Conservation (phyloP, 805 yeast genomes). For the Yamadazyma scolyti region DNA sequence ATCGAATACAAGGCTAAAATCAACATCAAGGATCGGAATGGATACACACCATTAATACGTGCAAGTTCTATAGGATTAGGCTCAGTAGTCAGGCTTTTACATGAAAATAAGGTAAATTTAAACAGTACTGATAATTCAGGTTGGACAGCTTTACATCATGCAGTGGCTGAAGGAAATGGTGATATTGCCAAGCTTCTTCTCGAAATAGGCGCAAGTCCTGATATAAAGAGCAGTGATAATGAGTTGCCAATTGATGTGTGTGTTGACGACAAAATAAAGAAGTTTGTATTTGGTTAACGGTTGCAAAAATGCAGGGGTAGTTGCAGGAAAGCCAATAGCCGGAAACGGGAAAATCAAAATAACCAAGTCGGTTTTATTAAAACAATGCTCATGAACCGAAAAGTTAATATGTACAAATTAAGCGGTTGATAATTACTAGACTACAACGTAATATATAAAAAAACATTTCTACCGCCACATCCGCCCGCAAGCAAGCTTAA, state of each 20-base stretch:
- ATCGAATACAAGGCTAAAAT: conserved; percentile 54
- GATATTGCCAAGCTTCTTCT: conserved; percentile 66
- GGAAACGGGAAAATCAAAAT: too few relatives aligned
- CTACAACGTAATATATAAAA: too few relatives aligned
- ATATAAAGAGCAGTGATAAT: conserved; percentile 47
- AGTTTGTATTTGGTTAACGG: conserved; percentile 12
- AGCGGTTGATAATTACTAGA: too few relatives aligned
- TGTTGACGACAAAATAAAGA: conserved; percentile 30
- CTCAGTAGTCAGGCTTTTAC: conserved; percentile 52
- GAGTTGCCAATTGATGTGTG: conserved; percentile 36
- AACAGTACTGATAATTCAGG: conserved; percentile 69
- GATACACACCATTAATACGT: conserved; percentile 69
- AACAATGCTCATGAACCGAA: too few relatives aligned
- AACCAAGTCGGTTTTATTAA: too few relatives aligned
- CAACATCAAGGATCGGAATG: conserved; percentile 61
- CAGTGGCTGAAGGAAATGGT: conserved; percentile 84
- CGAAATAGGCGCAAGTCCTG: conserved; percentile 64
- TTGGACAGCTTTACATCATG: conserved; percentile 88
- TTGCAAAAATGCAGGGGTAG: too few relatives aligned
- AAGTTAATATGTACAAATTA: too few relatives aligned
- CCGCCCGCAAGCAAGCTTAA: too few relatives aligned
- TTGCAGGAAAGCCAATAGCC: too few relatives aligned
- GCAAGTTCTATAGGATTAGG: conserved; percentile 77
- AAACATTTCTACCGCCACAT: too few relatives aligned
- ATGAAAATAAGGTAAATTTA: conserved; percentile 55